Conservation (phyloP, 148 eudicot genomes). For the Cornus kousa region DNA sequence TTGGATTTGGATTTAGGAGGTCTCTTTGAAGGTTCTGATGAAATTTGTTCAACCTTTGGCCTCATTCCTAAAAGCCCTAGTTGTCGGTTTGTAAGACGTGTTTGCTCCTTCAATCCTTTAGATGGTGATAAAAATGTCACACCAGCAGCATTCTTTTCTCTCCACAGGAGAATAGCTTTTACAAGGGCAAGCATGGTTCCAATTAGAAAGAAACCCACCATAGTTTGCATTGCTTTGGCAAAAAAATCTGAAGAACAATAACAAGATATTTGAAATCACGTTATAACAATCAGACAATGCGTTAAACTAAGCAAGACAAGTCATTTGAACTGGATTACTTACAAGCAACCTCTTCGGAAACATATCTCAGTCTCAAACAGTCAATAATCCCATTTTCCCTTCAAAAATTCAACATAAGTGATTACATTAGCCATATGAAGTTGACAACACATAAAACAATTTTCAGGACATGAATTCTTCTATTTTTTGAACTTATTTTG, state of each 20-base stretch:
- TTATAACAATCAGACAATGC: not conserved
- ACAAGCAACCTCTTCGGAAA: conserved; percentile 60
- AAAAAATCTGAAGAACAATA: conserved; percentile 48
- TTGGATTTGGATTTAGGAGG: conserved; percentile 61
- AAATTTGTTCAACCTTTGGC: conserved; percentile 41
- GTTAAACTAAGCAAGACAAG: not conserved
- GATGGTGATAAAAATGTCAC: conserved; percentile 31
- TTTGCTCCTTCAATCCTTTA: conserved; percentile 44
- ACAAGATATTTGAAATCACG: conserved; percentile 10
- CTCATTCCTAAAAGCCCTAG: conserved; percentile 65
- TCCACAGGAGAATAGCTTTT: conserved; percentile 54
- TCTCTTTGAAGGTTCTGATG: conserved; percentile 48
- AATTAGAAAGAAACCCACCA: conserved; percentile 43
- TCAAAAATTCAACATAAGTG: conserved; percentile 17
- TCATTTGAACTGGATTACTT: conserved; percentile 35
- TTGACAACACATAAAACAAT: not conserved
- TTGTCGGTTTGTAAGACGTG: conserved; percentile 64
- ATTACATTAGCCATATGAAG: conserved; percentile 5
- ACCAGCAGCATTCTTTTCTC: conserved; percentile 34
- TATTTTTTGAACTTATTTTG: not conserved
- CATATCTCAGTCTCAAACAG: conserved; percentile 32
- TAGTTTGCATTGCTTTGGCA: conserved; percentile 35
- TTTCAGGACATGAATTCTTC: not conserved
- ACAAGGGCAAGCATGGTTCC: conserved; percentile 65
- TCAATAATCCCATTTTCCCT: conserved; percentile 55